Evolutionary conservation across 306 rosid species (phyloP).

Genomic region (Begonia masoniana): DNA sequence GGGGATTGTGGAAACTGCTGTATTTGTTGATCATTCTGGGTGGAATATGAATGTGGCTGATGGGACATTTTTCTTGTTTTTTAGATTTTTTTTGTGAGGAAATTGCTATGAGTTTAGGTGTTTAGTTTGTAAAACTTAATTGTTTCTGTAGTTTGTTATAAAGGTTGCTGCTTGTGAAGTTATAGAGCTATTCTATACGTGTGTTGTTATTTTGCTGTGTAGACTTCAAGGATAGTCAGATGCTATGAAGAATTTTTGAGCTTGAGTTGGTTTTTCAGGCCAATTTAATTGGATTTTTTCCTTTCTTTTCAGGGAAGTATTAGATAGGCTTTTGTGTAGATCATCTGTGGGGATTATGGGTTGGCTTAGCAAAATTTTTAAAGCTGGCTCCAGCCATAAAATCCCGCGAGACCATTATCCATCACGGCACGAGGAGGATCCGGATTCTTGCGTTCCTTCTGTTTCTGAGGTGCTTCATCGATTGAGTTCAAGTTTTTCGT

Average conservation of each 20-base stretch:
- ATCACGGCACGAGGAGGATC: slow-evolving; percentile 33
- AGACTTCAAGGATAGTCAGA: background rate
- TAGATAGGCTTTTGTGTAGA: slow-evolving; percentile 9
- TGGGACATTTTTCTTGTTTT: too few species aligned
- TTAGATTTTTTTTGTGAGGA: too few species aligned
- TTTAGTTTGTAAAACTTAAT: too few species aligned
- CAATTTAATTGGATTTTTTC: slow-evolving; percentile 5
- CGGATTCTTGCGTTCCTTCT: slow-evolving; percentile 42
- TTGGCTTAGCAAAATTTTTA: slow-evolving; percentile 17
- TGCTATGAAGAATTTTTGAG: background rate
- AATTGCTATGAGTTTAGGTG: too few species aligned
- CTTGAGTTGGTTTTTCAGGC: background rate
- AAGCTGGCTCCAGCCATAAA: slow-evolving; percentile 13
- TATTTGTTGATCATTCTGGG: too few species aligned
- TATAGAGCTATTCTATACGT: too few species aligned
- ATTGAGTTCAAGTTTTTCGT: background rate
- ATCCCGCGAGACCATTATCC: slow-evolving; percentile 35
- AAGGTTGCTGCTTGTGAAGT: too few species aligned
- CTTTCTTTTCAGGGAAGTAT: slow-evolving; percentile 4
- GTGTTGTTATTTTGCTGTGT: too few species aligned
- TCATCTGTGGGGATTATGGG: slow-evolving; percentile 6
- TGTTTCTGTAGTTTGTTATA: too few species aligned
- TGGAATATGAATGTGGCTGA: too few species aligned
- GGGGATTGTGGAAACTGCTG: too few species aligned
- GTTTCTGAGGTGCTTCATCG: slow-evolving; percentile 50